These are phyloP conservation scores for Biscogniauxia mediterranea DNA, from an alignment of 2,329 filamentous ascomycete genomes.

Conservation along the genomic window DNA sequence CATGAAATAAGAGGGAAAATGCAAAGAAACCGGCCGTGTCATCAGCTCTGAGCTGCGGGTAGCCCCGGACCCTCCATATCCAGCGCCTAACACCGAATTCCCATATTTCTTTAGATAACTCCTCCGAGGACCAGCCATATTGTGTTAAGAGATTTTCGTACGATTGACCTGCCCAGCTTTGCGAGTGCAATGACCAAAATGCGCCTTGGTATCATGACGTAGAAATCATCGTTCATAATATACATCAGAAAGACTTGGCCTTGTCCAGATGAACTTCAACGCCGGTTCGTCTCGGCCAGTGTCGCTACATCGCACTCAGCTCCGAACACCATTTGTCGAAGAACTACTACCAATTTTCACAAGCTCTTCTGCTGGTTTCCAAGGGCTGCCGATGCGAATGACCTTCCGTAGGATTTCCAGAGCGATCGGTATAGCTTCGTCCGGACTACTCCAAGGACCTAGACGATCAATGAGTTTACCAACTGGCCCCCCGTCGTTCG, in stretches of 20 bases:
- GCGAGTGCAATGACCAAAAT: slow-evolving; percentile 8
- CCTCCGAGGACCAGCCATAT: neutral
- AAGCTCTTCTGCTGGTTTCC: slow-evolving; percentile 30
- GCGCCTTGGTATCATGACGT: slow-evolving; percentile 24
- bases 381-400: slow-evolving; percentile 25
- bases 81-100: neutral
- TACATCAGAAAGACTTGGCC: slow-evolving; percentile 22
- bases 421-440: slow-evolving; percentile 29
- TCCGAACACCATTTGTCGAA: slow-evolving; percentile 21
- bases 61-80: neutral
- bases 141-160: neutral
- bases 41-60: neutral
- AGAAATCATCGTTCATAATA: slow-evolving; percentile 30
- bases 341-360: slow-evolving; percentile 21
- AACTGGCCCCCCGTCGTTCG: slow-evolving; percentile 28
- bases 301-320: slow-evolving; percentile 1
- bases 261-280: neutral
- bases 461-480: slow-evolving; percentile 34
- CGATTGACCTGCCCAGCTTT: neutral
- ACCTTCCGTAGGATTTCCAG: slow-evolving; percentile 30
- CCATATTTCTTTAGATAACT: neutral
- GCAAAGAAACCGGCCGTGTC: neutral
- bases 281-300: slow-evolving; percentile 1
- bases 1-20: neutral
- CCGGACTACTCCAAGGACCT: slow-evolving; percentile 31